Conservation (phyloP, 1,139 yeast species). For the Hemisphaericaspora lyxosophila region DNA sequence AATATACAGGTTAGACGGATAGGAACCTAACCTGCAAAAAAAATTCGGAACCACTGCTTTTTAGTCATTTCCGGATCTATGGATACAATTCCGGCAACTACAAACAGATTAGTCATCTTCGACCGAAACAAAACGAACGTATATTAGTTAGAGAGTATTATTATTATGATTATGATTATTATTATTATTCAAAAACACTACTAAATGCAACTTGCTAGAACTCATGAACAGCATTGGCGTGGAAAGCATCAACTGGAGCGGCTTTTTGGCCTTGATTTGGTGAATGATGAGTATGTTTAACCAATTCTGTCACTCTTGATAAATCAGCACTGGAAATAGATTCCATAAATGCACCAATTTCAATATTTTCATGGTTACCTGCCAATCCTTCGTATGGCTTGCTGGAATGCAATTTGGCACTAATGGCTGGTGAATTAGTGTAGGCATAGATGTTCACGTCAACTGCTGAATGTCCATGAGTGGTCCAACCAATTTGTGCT, state of each 20-base stretch:
- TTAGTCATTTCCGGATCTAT: no score
- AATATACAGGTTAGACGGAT: no score
- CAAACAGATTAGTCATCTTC: no score
- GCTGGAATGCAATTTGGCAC: conserved; percentile 29
- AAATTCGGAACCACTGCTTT: no score
- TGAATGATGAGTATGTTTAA: conserved; percentile 46
- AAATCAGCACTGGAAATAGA: conserved; percentile 55
- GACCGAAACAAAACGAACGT: no score
- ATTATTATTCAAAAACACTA: no score
- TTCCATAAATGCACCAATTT: conserved; percentile 72
- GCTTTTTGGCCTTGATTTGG: conserved; percentile 18
- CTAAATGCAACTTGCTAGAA: no score
- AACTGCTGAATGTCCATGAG: conserved; percentile 89
- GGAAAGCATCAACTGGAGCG: conserved; percentile 2
- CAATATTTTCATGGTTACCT: conserved; percentile 84
- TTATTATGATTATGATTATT: no score
- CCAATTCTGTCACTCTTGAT: conserved; percentile 46
- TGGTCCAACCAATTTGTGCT: conserved; percentile 85
- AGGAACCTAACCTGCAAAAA: no score
- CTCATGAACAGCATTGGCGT: conserved; percentile 3
- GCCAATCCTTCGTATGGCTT: conserved; percentile 47
- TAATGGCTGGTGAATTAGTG: conserved; percentile 51
- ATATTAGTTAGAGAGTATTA: no score
- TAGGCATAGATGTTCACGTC: conserved; percentile 83
- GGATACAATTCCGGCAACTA: no score